Base-by-base conservation (phyloP, 2,329 filamentous ascomycete species). In the Aspergillus pseudotamarii region DNA sequence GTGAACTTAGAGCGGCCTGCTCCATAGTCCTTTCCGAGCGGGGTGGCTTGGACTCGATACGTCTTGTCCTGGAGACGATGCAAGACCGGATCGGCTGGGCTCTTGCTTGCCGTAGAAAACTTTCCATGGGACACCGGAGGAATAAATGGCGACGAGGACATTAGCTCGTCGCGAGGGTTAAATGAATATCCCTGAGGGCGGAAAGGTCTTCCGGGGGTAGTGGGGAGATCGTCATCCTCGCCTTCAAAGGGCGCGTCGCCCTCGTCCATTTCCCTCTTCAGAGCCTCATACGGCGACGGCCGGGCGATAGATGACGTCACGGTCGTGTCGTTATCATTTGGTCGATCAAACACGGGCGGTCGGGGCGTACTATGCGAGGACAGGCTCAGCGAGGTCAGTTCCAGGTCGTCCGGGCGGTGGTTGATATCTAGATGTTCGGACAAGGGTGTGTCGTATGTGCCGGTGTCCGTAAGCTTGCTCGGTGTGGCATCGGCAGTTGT, bases 21-120 rank as follows among this genome's bases (percentile, higher is more conserved):
- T 26, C 66, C 62, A 62, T 66, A 73, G 56, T 82, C 80, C 46
- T 80, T 81, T 11, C 88, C 90, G 69, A 95, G 89, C 0, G 95
- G 95, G 11, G 95, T 99, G 6, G 94, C 93, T 78, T 96, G 92
- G 28, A 99, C 85, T 36, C 94, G 92, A 81, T 96, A 99, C 62
- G 91, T 97, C 79, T 96, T 97, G 82, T 98, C 94, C 6, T 96
- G 87, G n/a, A 98, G 85, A 63, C 91, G 91, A 76, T 98, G 94
- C 46, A 99, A 85, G 10, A 98, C 83, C 3, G 92, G 91, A 73
- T 97, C 93, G 73, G 77, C 74, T 14, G 73, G 68, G 41, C 71
- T 72, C 58, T 79, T 78, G 66, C 74, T 74, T 34, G 76, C 63
- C 67, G 79, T 72, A 65, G 79, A 76, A 61, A 76, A 75, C 72